These are phyloP conservation scores for Trichoderma simmonsii DNA, from an alignment of 2,329 filamentous ascomycete species.

Conservation along the genomic window DNA sequence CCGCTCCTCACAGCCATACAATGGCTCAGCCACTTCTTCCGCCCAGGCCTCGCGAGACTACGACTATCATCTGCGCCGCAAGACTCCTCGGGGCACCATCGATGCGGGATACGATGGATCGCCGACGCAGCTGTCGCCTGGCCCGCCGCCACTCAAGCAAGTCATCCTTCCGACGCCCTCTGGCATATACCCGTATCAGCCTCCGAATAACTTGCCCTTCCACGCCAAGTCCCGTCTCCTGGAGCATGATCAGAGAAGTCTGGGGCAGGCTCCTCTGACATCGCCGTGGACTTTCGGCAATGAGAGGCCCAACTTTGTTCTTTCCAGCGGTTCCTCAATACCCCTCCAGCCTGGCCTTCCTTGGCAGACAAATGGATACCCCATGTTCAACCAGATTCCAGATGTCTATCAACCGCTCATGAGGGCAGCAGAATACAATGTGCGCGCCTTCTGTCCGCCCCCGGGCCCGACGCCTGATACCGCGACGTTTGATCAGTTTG, in stretches of 20 bases:
- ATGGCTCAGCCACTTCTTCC: conserved; percentile 19
- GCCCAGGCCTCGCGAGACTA: conserved; percentile 31
- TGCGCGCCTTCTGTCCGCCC: conserved; percentile 38
- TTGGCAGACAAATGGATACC: conserved; percentile 8
- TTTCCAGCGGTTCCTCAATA: neutral
- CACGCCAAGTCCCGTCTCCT: neutral
- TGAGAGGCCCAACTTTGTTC: neutral
- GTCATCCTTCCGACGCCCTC: conserved; percentile 65
- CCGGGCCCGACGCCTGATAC: conserved; percentile 32
- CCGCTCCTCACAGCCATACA: conserved; percentile 30
- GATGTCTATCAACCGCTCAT: conserved; percentile 33
- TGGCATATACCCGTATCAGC: conserved; percentile 21
- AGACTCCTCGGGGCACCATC: conserved; percentile 91
- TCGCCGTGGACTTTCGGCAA: conserved; percentile 14
- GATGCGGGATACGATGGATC: conserved; percentile 89
- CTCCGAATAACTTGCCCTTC: conserved; percentile 19
- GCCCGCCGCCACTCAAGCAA: conserved; percentile 78
- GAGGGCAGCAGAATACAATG: conserved; percentile 37
- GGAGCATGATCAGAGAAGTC: neutral
- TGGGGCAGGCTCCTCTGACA: neutral
- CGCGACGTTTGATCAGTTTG: conserved; percentile 29
- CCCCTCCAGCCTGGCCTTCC: neutral
- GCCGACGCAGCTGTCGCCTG: conserved; percentile 66
- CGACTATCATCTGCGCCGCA: conserved; percentile 82
- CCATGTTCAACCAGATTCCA: conserved; percentile 22